Base-by-base conservation (phyloP, 106 monocot species). In the Agapanthus africanus region DNA sequence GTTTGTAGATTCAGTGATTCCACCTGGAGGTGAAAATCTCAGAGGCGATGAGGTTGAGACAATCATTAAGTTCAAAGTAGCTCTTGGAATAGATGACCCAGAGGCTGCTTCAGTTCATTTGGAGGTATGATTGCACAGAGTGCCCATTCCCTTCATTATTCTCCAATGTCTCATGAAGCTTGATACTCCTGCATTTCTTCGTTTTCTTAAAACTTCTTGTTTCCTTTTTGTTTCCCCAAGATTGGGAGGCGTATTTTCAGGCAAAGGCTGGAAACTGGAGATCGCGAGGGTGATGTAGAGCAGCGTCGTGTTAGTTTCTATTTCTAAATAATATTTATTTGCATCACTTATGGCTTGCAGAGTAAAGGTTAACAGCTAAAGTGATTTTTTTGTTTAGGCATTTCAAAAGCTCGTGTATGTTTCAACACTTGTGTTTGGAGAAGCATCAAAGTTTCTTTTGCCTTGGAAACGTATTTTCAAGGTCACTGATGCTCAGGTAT, bases 391-490 rank as follows among this genome's bases (percentile, higher is more conserved):
- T 5, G 27, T 70, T 37, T 88, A 99, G 99, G 99, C 99, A 70
- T 99, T 99, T 89, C 99, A 93, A 49, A 92, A 90, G 69, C 89
- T 93, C 42, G 74, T 99, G 21, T 93, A 99, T 80, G 87, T 99
- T 67, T 99, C 99, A 54, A 70, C 84, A 39, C 91, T 91, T 66
- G 91, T 91, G 2, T 91, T 91, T 81, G 91, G 87, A 62, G 91
- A 91, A 70, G 91, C 91, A 74, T 80, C 99, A 70, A 87, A 79
- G 38, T 99, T 99, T 70, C 93, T 99, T 63, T 71, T 99, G 70
- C 99, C 99, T 54, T 99, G 99, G 99, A 99, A 99, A 77, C 90
- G 99, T 51, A 65, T 99, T 79, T 93, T 99, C 75, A 87, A 85
- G 44, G 99, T 93, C 70, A 99, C 99, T 23, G 99, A 99, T 87